These are phyloP conservation scores for Oryza meyeriana DNA, from an alignment of 176 grass and related monocot genomes.

Conservation along the genomic window DNA sequence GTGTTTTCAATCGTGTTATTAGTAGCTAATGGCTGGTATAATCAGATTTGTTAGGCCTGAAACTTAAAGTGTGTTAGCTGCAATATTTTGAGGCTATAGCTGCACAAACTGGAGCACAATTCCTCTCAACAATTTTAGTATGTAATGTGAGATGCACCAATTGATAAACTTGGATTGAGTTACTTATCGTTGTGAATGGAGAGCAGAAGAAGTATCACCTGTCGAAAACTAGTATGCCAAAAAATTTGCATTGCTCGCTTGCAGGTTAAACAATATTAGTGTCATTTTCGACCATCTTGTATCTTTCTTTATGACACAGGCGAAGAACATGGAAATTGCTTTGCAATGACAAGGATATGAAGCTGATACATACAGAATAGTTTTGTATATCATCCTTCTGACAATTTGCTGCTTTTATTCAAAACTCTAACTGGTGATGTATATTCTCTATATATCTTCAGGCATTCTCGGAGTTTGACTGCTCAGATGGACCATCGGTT, in stretches of 20 bases:
- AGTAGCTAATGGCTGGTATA: not conserved
- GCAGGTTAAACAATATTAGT: not conserved
- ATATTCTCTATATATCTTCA: slow-evolving; percentile 18
- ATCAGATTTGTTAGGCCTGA: not conserved
- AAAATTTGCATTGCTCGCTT: not conserved
- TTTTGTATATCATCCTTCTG: not conserved
- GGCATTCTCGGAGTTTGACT: slow-evolving; percentile 46
- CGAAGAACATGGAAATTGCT: not conserved
- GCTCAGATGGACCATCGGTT: slow-evolving; percentile 23
- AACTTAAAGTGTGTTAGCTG: not conserved
- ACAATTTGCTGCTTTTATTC: not conserved
- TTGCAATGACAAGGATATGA: not conserved
- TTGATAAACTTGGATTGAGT: slow-evolving; percentile 16
- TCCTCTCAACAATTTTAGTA: not conserved
- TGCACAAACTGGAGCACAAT: not conserved
- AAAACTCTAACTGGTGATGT: not conserved
- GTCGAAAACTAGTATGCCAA: not conserved
- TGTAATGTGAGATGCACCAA: not conserved
- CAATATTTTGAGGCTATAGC: too few species aligned
- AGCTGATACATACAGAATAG: not conserved
- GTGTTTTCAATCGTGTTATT: not conserved
- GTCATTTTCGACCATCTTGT: not conserved
- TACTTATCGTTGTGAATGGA: not conserved
- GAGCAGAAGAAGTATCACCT: not conserved
- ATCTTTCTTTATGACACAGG: not conserved